Evolutionary conservation across 345 rosid species (phyloP).

Genomic region (Leavenworthia alabamica): DNA sequence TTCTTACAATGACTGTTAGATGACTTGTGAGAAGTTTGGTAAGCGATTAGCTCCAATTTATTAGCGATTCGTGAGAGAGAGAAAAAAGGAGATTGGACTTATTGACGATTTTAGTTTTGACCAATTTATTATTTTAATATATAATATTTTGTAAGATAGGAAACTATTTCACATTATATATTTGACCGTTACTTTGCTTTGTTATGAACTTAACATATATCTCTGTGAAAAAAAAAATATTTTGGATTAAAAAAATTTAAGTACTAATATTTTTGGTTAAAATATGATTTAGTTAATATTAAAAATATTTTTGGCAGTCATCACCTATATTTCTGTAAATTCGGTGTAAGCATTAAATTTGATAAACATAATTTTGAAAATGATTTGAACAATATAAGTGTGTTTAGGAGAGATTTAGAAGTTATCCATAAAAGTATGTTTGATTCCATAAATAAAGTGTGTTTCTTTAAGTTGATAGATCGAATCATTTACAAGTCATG

Average conservation of each 20-base stretch:
- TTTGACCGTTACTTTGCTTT: slow-evolving; percentile 5
- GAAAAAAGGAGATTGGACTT: slow-evolving; percentile 7
- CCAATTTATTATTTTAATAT: background rate
- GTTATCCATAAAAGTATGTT: slow-evolving; percentile 5
- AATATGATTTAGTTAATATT: background rate
- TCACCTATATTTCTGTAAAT: background rate
- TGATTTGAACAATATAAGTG: background rate
- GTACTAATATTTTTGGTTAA: background rate
- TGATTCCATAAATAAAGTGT: background rate
- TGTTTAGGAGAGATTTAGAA: background rate
- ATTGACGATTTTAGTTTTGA: background rate
- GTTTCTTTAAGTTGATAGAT: background rate
- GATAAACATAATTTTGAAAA: background rate
- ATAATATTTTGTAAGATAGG: background rate
- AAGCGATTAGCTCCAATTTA: slow-evolving; percentile 20
- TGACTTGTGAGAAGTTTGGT: slow-evolving; percentile 26
- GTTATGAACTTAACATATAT: background rate
- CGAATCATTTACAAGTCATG: background rate
- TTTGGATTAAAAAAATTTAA: background rate
- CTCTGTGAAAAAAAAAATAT: no score
- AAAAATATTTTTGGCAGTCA: background rate
- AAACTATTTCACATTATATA: background rate
- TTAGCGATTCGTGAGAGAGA: slow-evolving; percentile 13
- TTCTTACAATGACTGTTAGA: background rate
- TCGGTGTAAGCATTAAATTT: background rate